Conservation (phyloP, 768 basidiomycete genomes). For the Mycena leptocephala region DNA sequence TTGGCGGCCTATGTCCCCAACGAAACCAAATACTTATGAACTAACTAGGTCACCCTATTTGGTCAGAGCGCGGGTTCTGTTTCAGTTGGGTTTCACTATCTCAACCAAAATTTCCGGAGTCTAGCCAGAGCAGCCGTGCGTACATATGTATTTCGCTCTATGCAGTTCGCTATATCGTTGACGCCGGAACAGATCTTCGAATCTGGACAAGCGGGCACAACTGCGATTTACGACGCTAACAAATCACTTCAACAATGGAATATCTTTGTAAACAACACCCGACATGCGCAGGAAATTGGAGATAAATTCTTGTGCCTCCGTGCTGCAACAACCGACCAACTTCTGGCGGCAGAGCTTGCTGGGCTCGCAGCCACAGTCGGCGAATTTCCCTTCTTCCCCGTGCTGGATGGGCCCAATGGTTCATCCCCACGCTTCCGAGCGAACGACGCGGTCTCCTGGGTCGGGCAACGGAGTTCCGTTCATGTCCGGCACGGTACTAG, state of each 20-base stretch:
- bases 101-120: conserved; percentile 35
- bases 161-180: too few species aligned
- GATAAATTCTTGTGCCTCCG: conserved; percentile 16
- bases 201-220: conserved; percentile 45
- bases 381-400: conserved; percentile 42
- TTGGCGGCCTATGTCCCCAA: conserved; percentile 44
- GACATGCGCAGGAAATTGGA: conserved; percentile 21
- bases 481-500: conserved; percentile 45
- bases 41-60: conserved; percentile 48
- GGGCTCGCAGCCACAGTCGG: conserved; percentile 24
- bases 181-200: neutral
- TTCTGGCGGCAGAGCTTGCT: conserved; percentile 1
- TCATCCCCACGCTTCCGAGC: conserved; percentile 44
- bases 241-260: conserved; percentile 30
- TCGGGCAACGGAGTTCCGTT: conserved; percentile 42
- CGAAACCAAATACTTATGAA: neutral
- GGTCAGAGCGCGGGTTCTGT: conserved; percentile 58
- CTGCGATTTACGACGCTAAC: conserved; percentile 39
- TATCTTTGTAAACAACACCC: conserved; percentile 35
- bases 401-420: conserved; percentile 45
- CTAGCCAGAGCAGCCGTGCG: conserved; percentile 39
- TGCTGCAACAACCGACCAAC: conserved; percentile 12
- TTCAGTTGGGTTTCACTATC: conserved; percentile 41
- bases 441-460: conserved; percentile 22
- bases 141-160: too few species aligned